Evolutionary conservation across 257 asterid genomes (phyloP), one percentile per base, ranked within the genome.

Genomic region (Nicotiana knightiana): DNA sequence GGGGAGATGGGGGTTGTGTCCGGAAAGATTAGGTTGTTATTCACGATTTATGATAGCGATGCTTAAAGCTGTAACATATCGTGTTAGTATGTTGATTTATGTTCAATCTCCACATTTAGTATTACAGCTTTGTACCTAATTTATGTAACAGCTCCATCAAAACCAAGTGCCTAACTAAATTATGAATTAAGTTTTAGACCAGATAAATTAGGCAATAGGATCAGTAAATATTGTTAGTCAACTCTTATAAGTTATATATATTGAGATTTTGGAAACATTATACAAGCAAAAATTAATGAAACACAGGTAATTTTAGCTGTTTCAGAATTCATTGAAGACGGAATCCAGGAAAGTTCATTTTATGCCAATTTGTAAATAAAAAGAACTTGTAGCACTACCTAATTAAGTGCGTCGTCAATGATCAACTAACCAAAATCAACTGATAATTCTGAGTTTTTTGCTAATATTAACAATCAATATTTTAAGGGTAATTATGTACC

Each of bases 121-220:
- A 32, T 8, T 66, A 71, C 17, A 26, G 18, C 32, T 46, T 71
- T 71, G 21, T 73, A 7, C 43, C 62, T 73, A 73, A 26, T 48
- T 24, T 48, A 43, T 26, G 39, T 35, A 71, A 71, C 39, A 48
- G 6, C 24, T 46, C 35, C 61, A 71, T 24, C 15, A 12, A 24
- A 46, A 71, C 48, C 26, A 48, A 73, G 62, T 26, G 62, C 79
- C 63, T 73, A 48, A 73, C 18, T 48, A 73, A 51, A 48, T 73
- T 13, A 57, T 55, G 15, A 24, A 48, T 48, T 46, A 26, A 8
- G 16, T 24, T 46, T 7, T 24, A 13, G 21, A 48, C 61, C 9
- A 59, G 51, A 48, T 73, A 73, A 73, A 73, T 73, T 73, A 73
- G 79, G 79, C 62, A 48, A 21, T 21, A 73, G 62, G 79, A 24